Percentiles rank a stretch among this genome's conserved stretches.
Conservation (phyloP, 108 stramenopile genomes). For the Mediolabrus comicus region DNA sequence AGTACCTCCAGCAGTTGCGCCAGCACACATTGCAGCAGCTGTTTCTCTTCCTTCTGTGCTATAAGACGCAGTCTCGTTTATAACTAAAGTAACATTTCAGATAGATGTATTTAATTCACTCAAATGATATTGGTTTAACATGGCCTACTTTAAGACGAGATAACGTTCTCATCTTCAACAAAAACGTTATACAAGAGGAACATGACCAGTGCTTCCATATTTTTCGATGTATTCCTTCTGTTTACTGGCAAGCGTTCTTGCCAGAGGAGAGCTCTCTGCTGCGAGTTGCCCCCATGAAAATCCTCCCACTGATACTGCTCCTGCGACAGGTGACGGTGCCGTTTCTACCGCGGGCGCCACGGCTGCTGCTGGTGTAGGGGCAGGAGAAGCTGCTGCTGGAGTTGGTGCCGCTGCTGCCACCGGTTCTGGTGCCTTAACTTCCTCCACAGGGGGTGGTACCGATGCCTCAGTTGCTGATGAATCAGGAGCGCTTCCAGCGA, state of each 20-base stretch:
- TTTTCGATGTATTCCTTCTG: slow-evolving; percentile 73
- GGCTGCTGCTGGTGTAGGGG: slow-evolving; percentile 7
- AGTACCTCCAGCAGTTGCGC: too few species aligned
- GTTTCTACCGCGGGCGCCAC: slow-evolving; percentile 32
- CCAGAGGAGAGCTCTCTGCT: slow-evolving; percentile 61
- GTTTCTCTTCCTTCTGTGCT: too few species aligned
- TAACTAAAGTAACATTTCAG: too few species aligned
- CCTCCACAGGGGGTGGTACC: slow-evolving; percentile 32
- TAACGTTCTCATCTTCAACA: too few species aligned
- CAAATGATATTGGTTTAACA: too few species aligned
- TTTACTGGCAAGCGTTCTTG: slow-evolving; percentile 63
- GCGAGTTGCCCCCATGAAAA: slow-evolving; percentile 66
- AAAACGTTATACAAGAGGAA: slow-evolving; percentile 43
- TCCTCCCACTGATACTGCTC: slow-evolving; percentile 36
- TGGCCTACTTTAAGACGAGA: too few species aligned
- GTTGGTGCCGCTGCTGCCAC: slow-evolving; percentile 24
- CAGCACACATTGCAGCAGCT: not conserved
- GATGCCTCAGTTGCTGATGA: slow-evolving; percentile 25
- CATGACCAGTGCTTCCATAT: slow-evolving; percentile 82
- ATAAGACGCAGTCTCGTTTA: too few species aligned
- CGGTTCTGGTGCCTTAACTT: slow-evolving; percentile 13
- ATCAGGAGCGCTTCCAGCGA: slow-evolving; percentile 31
- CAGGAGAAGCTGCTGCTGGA: slow-evolving; percentile 8
- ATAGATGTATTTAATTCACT: too few species aligned
- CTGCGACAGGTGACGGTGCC: slow-evolving; percentile 26